Base-by-base conservation (phyloP, 2,329 filamentous ascomycete species). In the Phaeosphaeriaceae sp. region DNA sequence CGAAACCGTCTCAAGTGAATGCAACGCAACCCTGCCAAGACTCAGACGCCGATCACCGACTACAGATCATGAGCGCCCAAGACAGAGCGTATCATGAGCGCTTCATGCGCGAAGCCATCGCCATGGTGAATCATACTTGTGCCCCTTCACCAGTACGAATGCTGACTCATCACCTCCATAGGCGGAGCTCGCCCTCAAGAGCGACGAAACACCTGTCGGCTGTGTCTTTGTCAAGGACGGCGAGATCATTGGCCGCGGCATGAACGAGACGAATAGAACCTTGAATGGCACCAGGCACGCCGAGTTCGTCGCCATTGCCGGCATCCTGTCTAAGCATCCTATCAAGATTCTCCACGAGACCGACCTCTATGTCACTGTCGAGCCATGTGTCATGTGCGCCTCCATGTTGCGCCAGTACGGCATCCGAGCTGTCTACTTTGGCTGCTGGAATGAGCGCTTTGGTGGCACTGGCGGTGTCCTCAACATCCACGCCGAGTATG, bases 381-480 rank as follows among this genome's bases (percentile, higher is more conserved):
- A 99, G 79, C 95, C 95, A 4, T 99, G 95, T 77, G 92, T 99
- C 80, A 99, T 99, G 95, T 99, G 95, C 75, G 95, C 95, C 13
- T 96, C 93, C 7, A 88, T 96, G 53, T 85, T 99, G 51, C 88
- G 93, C 51, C 96, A 99, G 78, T 89, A 96, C 64, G 87, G 88
- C 15, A 93, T 99, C 77, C 87, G 90, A 61, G 90, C 90, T 66
- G 95, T 99, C 31, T 98, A 94, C 78, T 99, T 95, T 77, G 96
- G 95, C 4, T 96, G 93, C 58, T 88, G 91, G 69, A 99, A 99
- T 76, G 95, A 99, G 80, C 91, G 96, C 57, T 99, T 99, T 80
- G 95, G 95, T 7, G 95, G 96, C 31, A 97, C 93, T 17, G 95
- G 95, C 1, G 94, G 96, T 53, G 95, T 99, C 15, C 88, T 99